Percentiles rank a stretch among this genome's conserved stretches.
These are phyloP conservation scores for Suhomyces kilbournensis DNA, from an alignment of 805 yeast genomes.

Conservation along the genomic window DNA sequence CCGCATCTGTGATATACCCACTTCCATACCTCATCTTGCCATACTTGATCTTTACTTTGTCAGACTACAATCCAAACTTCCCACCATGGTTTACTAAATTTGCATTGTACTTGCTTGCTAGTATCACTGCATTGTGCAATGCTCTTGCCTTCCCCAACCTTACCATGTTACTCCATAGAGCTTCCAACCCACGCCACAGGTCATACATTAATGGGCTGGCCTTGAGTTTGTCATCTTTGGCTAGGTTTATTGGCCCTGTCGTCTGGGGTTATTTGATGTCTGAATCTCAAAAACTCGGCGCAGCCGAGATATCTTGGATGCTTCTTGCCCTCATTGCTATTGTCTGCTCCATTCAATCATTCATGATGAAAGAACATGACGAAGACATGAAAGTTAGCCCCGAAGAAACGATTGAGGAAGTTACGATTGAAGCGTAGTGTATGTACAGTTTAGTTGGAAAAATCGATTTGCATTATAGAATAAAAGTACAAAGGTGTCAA, in stretches of 20 bases:
- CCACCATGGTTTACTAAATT: constrained; percentile 18
- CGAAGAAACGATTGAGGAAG: neutral
- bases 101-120: constrained; percentile 26
- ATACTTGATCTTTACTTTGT: constrained; percentile 43
- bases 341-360: constrained; percentile 18
- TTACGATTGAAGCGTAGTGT: neutral
- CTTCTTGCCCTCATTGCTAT: constrained; percentile 23
- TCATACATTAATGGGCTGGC: constrained; percentile 60
- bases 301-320: constrained; percentile 33
- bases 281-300: constrained; percentile 19
- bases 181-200: constrained; percentile 51
- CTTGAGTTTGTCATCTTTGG: constrained; percentile 50
- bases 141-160: constrained; percentile 54
- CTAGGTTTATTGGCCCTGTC: constrained; percentile 57
- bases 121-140: constrained; percentile 32
- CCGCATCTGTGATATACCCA: constrained; percentile 42
- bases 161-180: constrained; percentile 51
- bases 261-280: constrained; percentile 49
- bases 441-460: neutral
- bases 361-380: constrained; percentile 23
- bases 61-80: constrained; percentile 26
- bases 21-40: constrained; percentile 47
- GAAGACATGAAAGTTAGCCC: constrained; percentile 14
- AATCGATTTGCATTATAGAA: neutral
- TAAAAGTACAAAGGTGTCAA: too few relatives aligned